phyloP scores from a whole-genome alignment of 352 stramenopile genomes.

The Phytophthora hybrid region DNA sequence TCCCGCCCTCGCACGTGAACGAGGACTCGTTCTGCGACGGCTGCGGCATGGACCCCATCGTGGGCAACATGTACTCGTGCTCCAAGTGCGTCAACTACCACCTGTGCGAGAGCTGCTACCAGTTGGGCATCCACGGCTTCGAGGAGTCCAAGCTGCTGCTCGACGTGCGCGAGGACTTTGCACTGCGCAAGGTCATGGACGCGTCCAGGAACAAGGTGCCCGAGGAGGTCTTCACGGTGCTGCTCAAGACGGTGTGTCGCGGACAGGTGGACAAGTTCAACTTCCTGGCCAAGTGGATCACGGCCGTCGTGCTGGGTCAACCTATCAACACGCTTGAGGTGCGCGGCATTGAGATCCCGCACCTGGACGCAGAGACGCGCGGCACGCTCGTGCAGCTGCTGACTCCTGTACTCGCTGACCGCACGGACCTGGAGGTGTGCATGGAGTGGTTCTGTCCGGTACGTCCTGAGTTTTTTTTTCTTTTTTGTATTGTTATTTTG shows the following conservation, averaged over 20 bases:
- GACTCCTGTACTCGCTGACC: conserved; percentile 84
- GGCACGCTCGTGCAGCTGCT: conserved; percentile 76
- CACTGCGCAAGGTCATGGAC: conserved; percentile 79
- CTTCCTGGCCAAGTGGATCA: conserved; percentile 89
- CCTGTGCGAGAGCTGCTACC: conserved; percentile 87
- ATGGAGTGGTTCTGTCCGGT: conserved; percentile 91
- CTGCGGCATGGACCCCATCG: conserved; percentile 89
- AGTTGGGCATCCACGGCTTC: conserved; percentile 84
- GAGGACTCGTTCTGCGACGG: conserved; percentile 92
- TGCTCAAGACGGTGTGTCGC: conserved; percentile 86
- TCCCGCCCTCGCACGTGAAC: conserved; percentile 77
- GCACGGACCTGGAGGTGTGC: conserved; percentile 85
- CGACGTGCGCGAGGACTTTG: conserved; percentile 86
- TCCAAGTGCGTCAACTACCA: conserved; percentile 88
- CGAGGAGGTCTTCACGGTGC: conserved; percentile 82
- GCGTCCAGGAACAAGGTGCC: conserved; percentile 78
- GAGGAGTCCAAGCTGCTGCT: conserved; percentile 82
- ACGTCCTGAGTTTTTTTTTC: conserved; percentile 30
- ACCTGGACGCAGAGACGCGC: conserved; percentile 77
- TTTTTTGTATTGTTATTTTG: neutral
- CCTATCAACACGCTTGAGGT: conserved; percentile 74
- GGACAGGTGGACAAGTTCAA: conserved; percentile 92
- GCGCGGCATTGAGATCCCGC: conserved; percentile 87
- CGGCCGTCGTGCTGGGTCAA: conserved; percentile 73
- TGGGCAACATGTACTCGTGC: conserved; percentile 91